These are phyloP conservation scores for Myriosclerotinia scirpicola DNA, from an alignment of 2,329 filamentous ascomycete genomes.

Conservation along the genomic window DNA sequence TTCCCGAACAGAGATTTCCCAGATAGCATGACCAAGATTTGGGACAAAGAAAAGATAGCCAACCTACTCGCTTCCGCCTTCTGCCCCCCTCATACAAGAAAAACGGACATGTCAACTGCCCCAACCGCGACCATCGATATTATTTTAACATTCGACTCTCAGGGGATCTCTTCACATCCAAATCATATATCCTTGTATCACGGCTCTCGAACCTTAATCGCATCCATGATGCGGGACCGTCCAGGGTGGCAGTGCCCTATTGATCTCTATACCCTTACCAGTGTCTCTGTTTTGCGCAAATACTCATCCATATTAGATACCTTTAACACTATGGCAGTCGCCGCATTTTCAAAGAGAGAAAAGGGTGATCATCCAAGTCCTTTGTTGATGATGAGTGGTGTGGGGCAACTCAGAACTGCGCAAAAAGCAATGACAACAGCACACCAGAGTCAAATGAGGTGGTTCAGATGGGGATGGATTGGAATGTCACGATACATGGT, in stretches of 20 bases:
- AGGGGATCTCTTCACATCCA: constrained; percentile 81
- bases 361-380: constrained; percentile 53
- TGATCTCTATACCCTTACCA: constrained; percentile 80
- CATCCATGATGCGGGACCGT: constrained; percentile 61
- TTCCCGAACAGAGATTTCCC: constrained; percentile 61
- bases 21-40: constrained; percentile 81
- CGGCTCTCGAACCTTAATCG: constrained; percentile 74
- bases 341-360: constrained; percentile 47
- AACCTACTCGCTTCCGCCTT: constrained; percentile 71
- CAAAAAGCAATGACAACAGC: constrained; percentile 85
- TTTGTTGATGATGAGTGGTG: constrained; percentile 70
- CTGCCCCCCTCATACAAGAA: constrained; percentile 52
- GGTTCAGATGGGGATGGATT: constrained; percentile 98
- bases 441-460: constrained; percentile 95
- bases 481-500: constrained; percentile 89
- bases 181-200: constrained; percentile 91
- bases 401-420: constrained; percentile 63
- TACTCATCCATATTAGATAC: constrained; percentile 77
- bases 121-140: constrained; percentile 50
- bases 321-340: constrained; percentile 64
- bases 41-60: constrained; percentile 71
- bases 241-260: constrained; percentile 70
- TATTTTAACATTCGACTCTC: constrained; percentile 84
- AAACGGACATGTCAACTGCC: constrained; percentile 38
- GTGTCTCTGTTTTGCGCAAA: constrained; percentile 73